phyloP scores from a whole-genome alignment of 192 early-diverging fungal species.

The Umbelopsis isabellina region DNA sequence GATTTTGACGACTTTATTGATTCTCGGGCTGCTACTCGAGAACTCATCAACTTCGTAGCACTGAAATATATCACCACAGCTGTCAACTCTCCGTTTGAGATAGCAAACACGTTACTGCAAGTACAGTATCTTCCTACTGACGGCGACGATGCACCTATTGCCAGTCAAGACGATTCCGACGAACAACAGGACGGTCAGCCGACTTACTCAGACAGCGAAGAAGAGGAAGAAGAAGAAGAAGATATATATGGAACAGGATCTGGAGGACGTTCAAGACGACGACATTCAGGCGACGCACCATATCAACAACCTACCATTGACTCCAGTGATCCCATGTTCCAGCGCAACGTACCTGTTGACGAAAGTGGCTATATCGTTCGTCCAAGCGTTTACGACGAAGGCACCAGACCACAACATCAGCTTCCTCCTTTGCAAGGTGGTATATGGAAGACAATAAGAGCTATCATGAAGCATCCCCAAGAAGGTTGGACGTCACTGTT shows the following conservation, averaged over 20 bases:
- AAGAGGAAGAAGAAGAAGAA: slow-evolving; percentile 31
- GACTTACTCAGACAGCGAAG: slow-evolving; percentile 37
- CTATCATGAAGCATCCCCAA: slow-evolving; percentile 59
- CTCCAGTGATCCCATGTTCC: slow-evolving; percentile 50
- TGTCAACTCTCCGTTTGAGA: slow-evolving; percentile 64
- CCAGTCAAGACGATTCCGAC: neutral
- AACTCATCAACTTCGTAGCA: slow-evolving; percentile 65
- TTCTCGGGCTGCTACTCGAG: slow-evolving; percentile 52
- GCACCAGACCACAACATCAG: slow-evolving; percentile 62
- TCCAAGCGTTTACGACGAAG: slow-evolving; percentile 51
- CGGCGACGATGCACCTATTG: slow-evolving; percentile 39
- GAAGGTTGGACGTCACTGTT: slow-evolving; percentile 64
- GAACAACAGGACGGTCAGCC: slow-evolving; percentile 22
- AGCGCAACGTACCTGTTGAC: slow-evolving; percentile 43
- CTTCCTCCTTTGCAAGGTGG: slow-evolving; percentile 61
- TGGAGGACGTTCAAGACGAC: slow-evolving; percentile 15
- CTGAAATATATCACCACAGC: slow-evolving; percentile 65
- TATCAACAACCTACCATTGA: slow-evolving; percentile 40
- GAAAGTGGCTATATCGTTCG: slow-evolving; percentile 68
- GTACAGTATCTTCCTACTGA: slow-evolving; percentile 73
- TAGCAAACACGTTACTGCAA: slow-evolving; percentile 72
- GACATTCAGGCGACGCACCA: slow-evolving; percentile 26
- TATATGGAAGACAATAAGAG: slow-evolving; percentile 59
- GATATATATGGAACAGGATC: slow-evolving; percentile 29
- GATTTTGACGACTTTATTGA: slow-evolving; percentile 45